These are phyloP conservation scores for Malassezia dermatis DNA, from an alignment of 1,284 basidiomycete genomes.

Conservation along the genomic window DNA sequence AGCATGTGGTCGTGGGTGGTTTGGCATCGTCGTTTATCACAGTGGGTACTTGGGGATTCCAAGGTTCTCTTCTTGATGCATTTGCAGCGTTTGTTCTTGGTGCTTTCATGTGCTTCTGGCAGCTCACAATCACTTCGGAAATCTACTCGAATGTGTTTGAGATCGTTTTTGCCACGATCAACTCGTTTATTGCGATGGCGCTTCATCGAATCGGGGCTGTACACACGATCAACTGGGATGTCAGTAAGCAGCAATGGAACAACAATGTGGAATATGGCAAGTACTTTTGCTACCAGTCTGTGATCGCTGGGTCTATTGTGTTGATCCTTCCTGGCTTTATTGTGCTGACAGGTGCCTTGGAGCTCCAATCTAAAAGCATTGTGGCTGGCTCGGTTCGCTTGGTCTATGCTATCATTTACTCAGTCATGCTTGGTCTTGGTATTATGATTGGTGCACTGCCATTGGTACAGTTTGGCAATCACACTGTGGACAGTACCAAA, in stretches of 20 bases:
- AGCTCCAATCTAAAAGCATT: slow-evolving; percentile 53
- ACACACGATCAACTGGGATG: slow-evolving; percentile 17
- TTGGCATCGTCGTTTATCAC: slow-evolving; percentile 68
- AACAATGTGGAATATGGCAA: slow-evolving; percentile 48
- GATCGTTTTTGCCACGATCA: slow-evolving; percentile 71
- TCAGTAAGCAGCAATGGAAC: not conserved
- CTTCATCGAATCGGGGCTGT: slow-evolving; percentile 18
- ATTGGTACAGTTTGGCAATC: not conserved
- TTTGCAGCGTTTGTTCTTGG: slow-evolving; percentile 68
- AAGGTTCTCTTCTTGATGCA: slow-evolving; percentile 69
- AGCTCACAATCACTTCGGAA: slow-evolving; percentile 52
- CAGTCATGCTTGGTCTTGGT: slow-evolving; percentile 47
- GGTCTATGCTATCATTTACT: slow-evolving; percentile 69
- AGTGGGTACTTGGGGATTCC: slow-evolving; percentile 50
- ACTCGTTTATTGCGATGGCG: slow-evolving; percentile 59
- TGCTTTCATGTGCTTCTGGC: slow-evolving; percentile 55
- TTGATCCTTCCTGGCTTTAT: slow-evolving; percentile 66
- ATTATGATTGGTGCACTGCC: slow-evolving; percentile 32
- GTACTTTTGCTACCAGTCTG: slow-evolving; percentile 72
- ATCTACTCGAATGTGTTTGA: slow-evolving; percentile 78
- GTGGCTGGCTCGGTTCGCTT: slow-evolving; percentile 60
- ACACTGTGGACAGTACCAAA: not conserved
- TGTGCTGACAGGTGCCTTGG: slow-evolving; percentile 59
- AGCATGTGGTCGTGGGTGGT: slow-evolving; percentile 66
- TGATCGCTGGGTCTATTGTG: slow-evolving; percentile 73